Evolutionary conservation across 2,329 filamentous ascomycete genomes (phyloP).

Genomic region (Capronia epimyces): DNA sequence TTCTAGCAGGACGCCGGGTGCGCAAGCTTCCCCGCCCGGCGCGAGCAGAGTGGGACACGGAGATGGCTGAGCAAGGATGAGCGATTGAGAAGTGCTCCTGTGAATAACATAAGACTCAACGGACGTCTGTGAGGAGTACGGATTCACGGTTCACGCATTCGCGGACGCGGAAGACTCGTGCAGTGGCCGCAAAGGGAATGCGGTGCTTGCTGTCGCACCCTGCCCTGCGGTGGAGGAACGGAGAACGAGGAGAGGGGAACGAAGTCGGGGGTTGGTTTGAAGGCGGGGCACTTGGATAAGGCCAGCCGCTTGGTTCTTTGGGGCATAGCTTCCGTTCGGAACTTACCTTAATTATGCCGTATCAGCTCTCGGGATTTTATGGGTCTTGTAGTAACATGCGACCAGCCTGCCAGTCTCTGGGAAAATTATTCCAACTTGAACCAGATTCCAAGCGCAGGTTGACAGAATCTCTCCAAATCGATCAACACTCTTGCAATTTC

Average conservation of each 20-base stretch:
- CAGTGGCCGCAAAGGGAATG: not conserved
- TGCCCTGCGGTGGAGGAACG: conserved; percentile 4
- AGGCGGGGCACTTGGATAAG: not conserved
- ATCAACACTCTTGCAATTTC: not conserved
- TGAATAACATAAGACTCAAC: not conserved
- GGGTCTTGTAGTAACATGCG: no score
- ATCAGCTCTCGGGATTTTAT: not conserved
- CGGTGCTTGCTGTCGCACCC: not conserved
- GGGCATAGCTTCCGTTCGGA: conserved; percentile 2
- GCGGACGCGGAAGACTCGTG: no score
- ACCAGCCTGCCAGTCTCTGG: not conserved
- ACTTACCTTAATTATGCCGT: conserved; percentile 14
- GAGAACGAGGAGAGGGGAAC: not conserved
- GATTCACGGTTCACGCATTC: no score
- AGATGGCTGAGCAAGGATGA: not conserved
- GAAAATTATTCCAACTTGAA: conserved; percentile 1
- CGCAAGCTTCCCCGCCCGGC: conserved; percentile 16
- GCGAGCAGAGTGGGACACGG: conserved; percentile 10
- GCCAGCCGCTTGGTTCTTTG: not conserved
- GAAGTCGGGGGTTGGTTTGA: not conserved
- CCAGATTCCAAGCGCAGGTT: not conserved
- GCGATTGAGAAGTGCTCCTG: conserved; percentile 3
- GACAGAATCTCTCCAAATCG: not conserved
- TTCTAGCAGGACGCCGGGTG: conserved; percentile 3
- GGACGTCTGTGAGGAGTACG: conserved; percentile 16